Conservation (phyloP, 108 stramenopile species). For the Parietichytrium sp. region DNA sequence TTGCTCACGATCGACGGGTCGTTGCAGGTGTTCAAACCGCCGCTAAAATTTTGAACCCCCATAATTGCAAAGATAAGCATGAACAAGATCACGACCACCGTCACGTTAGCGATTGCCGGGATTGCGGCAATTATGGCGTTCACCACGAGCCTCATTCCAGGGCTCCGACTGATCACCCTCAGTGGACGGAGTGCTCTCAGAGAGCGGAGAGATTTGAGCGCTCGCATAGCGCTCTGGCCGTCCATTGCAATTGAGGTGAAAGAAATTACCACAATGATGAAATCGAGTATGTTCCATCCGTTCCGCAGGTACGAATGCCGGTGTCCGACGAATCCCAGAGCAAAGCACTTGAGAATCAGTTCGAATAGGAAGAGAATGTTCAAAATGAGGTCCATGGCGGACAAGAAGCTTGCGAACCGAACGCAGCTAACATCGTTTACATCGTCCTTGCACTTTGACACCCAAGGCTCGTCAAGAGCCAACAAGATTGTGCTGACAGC, state of each 20-base stretch:
- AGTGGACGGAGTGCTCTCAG: conserved; percentile 71
- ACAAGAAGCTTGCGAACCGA: conserved; percentile 26
- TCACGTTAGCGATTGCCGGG: conserved; percentile 63
- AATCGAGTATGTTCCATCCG: conserved; percentile 70
- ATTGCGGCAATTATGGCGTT: conserved; percentile 69
- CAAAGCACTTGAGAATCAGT: conserved; percentile 65
- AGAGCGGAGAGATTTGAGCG: conserved; percentile 56
- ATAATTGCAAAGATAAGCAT: conserved; percentile 70
- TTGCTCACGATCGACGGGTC: conserved; percentile 3
- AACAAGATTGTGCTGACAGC: conserved; percentile 46
- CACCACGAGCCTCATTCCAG: conserved; percentile 70
- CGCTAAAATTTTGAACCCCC: conserved; percentile 69
- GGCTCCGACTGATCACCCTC: conserved; percentile 65
- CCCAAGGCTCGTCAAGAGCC: conserved; percentile 54
- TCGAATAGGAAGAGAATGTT: conserved; percentile 63
- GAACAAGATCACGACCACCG: conserved; percentile 57
- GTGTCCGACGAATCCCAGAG: conserved; percentile 55
- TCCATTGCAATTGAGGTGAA: conserved; percentile 36
- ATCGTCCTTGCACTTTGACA: neutral
- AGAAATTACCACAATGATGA: conserved; percentile 60
- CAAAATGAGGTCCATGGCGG: conserved; percentile 52
- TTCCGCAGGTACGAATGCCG: conserved; percentile 55
- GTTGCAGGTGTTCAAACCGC: conserved; percentile 61
- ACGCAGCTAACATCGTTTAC: neutral
- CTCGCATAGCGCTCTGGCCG: neutral